Evolutionary conservation across 1,284 basidiomycete genomes (phyloP), one percentile per base, ranked within the genome.

Genomic region (Fomitopsis pinicola): DNA sequence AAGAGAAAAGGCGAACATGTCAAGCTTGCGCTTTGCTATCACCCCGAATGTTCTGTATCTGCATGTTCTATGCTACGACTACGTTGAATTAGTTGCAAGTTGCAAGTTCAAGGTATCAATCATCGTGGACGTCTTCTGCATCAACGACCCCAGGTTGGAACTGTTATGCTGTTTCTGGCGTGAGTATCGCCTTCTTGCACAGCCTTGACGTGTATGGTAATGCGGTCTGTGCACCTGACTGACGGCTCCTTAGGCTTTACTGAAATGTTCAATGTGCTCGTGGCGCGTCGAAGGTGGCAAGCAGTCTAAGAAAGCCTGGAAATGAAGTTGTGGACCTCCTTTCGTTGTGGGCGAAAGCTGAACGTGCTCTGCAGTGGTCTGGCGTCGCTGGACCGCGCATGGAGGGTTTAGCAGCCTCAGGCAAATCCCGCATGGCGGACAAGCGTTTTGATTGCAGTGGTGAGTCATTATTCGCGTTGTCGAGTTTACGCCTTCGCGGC

Each of bases 1-100:
- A 73, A 76, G 75, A 76, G 75, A 76, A 59, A 73, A 71, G 52
- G 54, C 71, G 76, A 79, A 78, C 72, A 75, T 78, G 66, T 75
- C 78, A 79, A 79, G 77, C 80, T 76, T 74, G 67, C 67, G 10
- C 35, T 78, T 73, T 67, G 64, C 62, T 69, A 67, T 61, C 67
- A 64, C 63, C 67, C 62, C 59, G 61, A 66, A 64, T 68, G 56
- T 68, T 55, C 46, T 68, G 66, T 69, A 68, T 42, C 46, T 61
- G 60, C 53, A 55, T 40, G 38, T 54, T 58, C 53, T 59, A 66
- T 63, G 59, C 64, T 65, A 65, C 60, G 60, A 64, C 64, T 66
- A 68, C 64, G 60, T 68, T 64, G 66, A 66, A 66, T 63, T 60
- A 54, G 59, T 57, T 63, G 59, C 62, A 63, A 63, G 64, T 68